Evolutionary conservation across 768 basidiomycete species (phyloP).

Genomic region (Tulasnella sp.): DNA sequence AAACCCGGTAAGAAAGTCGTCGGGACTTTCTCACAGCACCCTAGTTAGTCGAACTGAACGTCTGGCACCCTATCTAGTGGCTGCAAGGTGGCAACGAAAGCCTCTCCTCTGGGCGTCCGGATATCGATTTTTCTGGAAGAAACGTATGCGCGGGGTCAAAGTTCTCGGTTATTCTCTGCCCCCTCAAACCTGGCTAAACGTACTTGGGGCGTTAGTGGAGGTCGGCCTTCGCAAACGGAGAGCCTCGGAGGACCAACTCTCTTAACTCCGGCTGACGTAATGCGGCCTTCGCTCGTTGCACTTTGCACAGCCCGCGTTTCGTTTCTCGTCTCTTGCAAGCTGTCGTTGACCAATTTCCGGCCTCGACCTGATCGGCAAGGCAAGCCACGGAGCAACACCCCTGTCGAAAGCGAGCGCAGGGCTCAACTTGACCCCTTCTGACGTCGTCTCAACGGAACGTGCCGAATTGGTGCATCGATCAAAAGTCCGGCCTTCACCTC

Average conservation of each 20-base stretch:
- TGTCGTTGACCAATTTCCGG: neutral
- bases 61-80: neutral
- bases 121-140: neutral
- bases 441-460: neutral
- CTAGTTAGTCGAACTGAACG: neutral
- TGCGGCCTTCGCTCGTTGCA: neutral
- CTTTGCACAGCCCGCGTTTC: neutral
- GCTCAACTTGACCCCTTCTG: neutral
- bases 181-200: neutral
- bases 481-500: neutral
- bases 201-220: neutral
- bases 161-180: neutral
- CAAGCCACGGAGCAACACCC: neutral
- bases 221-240: neutral
- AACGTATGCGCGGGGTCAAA: neutral
- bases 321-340: neutral
- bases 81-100: neutral
- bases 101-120: neutral
- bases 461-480: neutral
- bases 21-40: no score
- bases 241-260: neutral
- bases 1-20: no score
- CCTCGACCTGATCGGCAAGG: neutral
- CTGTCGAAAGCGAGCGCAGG: neutral
- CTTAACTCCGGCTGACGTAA: conserved; percentile 4